A percentile compares a stretch with the other conserved stretches of the same genome.
Evolutionary conservation across 805 yeast species (phyloP).

Genomic region (Pichia californica): DNA sequence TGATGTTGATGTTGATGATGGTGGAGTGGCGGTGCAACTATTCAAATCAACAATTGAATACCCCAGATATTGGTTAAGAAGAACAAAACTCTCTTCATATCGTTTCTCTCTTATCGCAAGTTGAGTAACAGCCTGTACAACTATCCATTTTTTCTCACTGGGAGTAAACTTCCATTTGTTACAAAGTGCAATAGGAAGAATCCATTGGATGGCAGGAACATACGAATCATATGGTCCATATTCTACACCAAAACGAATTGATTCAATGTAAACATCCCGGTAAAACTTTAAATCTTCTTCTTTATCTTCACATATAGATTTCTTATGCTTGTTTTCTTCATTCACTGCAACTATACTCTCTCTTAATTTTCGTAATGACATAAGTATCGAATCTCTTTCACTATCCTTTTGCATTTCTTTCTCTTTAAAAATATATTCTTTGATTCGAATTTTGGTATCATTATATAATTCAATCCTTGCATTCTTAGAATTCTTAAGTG

Average conservation of each 20-base stretch:
- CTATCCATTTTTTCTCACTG: too few species aligned
- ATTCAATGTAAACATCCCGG: not conserved
- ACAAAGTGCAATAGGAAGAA: not conserved
- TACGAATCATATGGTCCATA: not conserved
- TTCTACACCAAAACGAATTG: not conserved
- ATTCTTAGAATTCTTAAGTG: constrained; percentile 38
- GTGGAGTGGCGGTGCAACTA: too few species aligned
- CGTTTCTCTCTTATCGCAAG: too few species aligned
- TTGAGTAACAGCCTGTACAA: too few species aligned
- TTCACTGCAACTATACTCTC: constrained; percentile 40
- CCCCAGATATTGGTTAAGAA: too few species aligned
- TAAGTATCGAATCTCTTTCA: constrained; percentile 26
- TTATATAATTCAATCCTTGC: constrained; percentile 38
- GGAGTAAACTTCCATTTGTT: not conserved
- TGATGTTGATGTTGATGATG: too few species aligned
- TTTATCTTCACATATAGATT: not conserved
- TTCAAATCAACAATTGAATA: not conserved
- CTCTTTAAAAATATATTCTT: too few species aligned
- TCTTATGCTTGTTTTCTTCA: constrained; percentile 12
- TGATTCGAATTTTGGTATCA: constrained; percentile 28
- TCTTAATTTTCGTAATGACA: constrained; percentile 44
- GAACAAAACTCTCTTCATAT: too few species aligned
- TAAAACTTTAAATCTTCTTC: constrained; percentile 36
- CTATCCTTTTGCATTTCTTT: not conserved
- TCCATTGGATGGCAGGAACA: not conserved